phyloP scores from a whole-genome alignment of 495 filamentous ascomycete species.

The Daldinia bambusicola region DNA sequence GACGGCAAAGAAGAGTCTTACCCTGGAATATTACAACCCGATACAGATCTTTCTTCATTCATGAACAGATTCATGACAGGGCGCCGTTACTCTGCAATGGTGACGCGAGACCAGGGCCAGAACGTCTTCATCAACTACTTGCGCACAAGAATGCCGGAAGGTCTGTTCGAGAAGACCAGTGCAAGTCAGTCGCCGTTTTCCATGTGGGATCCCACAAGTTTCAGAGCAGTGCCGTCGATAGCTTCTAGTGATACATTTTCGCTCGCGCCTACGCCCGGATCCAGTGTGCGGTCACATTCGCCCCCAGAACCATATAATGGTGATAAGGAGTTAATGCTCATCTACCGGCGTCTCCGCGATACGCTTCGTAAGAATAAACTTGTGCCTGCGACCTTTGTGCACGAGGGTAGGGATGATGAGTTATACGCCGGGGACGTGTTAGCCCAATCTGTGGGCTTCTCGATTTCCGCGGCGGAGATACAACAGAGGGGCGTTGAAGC shows the following conservation, averaged over 20 bases:
- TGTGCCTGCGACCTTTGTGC: conserved; percentile 14
- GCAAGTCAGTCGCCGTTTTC: conserved; percentile 38
- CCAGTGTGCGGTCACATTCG: conserved; percentile 46
- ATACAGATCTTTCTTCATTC: conserved; percentile 72
- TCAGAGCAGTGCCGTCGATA: conserved; percentile 42
- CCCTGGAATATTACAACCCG: conserved; percentile 70
- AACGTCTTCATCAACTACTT: conserved; percentile 73
- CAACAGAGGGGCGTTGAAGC: conserved; percentile 87
- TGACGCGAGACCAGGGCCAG: conserved; percentile 59
- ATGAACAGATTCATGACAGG: conserved; percentile 57
- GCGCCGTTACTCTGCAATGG: conserved; percentile 50
- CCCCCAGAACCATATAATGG: conserved; percentile 53
- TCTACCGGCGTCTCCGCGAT: conserved; percentile 82
- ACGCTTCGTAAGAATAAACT: conserved; percentile 80
- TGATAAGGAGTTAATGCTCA: conserved; percentile 77
- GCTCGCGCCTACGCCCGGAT: conserved; percentile 39
- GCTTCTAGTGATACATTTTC: conserved; percentile 43
- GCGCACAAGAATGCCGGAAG: conserved; percentile 66
- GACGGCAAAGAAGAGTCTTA: conserved; percentile 86
- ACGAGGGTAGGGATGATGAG: conserved; percentile 53
- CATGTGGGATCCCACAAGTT: conserved; percentile 34
- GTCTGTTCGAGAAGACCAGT: conserved; percentile 67
- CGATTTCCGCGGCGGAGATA: conserved; percentile 92
- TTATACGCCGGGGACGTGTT: conserved; percentile 74
- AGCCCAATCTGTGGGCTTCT: conserved; percentile 79